phyloP scores from a whole-genome alignment of 2,329 filamentous ascomycete species.

The Pseudogymnoascus sp. region DNA sequence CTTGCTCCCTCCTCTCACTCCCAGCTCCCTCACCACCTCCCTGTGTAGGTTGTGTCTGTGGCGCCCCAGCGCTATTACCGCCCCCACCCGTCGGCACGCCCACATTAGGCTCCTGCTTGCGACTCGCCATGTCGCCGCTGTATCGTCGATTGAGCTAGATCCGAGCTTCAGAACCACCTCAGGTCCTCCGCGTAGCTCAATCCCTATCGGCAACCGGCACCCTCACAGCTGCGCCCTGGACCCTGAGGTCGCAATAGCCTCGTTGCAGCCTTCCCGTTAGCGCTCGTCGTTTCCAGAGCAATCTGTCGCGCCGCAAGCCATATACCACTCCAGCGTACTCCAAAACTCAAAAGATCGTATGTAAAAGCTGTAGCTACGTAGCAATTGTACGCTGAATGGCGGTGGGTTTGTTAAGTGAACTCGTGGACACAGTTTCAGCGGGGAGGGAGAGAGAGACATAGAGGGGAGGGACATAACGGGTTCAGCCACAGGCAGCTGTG shows the following conservation, averaged over 20 bases:
- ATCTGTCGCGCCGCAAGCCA: background rate
- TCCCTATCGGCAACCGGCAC: background rate
- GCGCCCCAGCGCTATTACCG: background rate
- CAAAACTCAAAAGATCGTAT: background rate
- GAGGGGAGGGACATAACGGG: background rate
- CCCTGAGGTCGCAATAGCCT: background rate
- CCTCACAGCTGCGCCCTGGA: background rate
- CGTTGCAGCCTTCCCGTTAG: background rate
- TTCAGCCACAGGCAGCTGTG: conserved; percentile 3
- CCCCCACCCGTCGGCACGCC: background rate
- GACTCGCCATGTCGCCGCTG: background rate
- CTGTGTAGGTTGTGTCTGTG: background rate
- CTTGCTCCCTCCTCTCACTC: background rate
- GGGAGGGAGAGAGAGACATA: background rate
- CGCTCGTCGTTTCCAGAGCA: background rate
- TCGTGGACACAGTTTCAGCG: background rate
- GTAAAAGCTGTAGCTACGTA: background rate
- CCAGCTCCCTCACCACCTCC: background rate
- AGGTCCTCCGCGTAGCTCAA: background rate
- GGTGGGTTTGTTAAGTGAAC: background rate
- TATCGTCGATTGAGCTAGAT: background rate
- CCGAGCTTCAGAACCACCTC: background rate
- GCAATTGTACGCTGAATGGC: background rate
- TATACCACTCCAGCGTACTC: background rate
- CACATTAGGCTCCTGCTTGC: background rate